A percentile compares a stretch with the other conserved stretches of the same genome.
Conservation (phyloP, 805 yeast genomes). For the Clavispora phyllophila region DNA sequence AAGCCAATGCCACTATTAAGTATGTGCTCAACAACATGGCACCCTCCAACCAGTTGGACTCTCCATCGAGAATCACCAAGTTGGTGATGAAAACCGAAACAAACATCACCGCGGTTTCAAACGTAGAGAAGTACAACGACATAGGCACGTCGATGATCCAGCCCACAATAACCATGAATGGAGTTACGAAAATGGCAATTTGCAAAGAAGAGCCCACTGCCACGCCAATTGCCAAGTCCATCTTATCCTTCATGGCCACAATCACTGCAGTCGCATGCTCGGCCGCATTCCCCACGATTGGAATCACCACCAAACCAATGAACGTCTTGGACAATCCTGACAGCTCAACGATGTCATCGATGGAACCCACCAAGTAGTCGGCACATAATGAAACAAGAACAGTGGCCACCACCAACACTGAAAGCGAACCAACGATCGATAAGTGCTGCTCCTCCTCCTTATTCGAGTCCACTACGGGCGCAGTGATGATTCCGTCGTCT, state of each 20-base stretch:
- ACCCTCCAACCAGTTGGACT: conserved; percentile 96
- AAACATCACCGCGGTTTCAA: conserved; percentile 90
- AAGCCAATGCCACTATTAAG: conserved; percentile 81
- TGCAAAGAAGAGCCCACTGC: conserved; percentile 96
- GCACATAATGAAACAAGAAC: conserved; percentile 84
- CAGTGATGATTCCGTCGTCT: conserved; percentile 35
- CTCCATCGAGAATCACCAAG: conserved; percentile 86
- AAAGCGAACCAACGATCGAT: conserved; percentile 49
- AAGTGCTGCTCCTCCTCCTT: conserved; percentile 33
- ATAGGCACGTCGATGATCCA: conserved; percentile 89
- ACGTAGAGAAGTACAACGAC: conserved; percentile 86
- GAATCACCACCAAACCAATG: conserved; percentile 88
- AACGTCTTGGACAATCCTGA: conserved; percentile 92
- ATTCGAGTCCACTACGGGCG: conserved; percentile 18
- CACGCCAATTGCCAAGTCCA: conserved; percentile 96
- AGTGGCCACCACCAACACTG: conserved; percentile 60
- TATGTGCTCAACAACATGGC: conserved; percentile 86
- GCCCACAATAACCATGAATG: conserved; percentile 91
- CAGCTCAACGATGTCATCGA: conserved; percentile 78
- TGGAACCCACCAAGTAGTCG: conserved; percentile 88
- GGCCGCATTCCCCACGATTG: conserved; percentile 98
- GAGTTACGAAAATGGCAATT: conserved; percentile 92
- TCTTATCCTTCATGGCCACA: conserved; percentile 92
- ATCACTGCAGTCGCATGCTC: conserved; percentile 96
- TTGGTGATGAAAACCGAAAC: conserved; percentile 85